A percentile compares a stretch with the other conserved stretches of the same genome.
phyloP scores from a whole-genome alignment of 768 basidiomycete genomes.

The Amanita polypyramis region DNA sequence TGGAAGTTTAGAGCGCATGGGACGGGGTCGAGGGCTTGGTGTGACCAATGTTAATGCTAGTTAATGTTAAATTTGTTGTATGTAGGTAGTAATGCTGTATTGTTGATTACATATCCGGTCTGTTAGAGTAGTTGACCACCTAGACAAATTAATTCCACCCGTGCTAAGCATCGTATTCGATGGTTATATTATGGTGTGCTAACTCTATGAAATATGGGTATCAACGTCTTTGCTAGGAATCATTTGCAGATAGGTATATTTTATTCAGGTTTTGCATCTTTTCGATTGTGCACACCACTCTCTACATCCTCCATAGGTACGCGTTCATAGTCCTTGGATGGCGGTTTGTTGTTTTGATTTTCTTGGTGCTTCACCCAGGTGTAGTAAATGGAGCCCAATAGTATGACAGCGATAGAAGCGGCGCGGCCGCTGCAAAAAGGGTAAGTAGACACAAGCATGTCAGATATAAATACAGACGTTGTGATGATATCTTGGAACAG shows the following conservation, averaged over 20 bases:
- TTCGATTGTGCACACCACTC: slow-evolving; percentile 25
- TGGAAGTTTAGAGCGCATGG: slow-evolving; percentile 62
- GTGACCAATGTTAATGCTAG: background rate
- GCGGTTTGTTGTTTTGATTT: slow-evolving; percentile 28
- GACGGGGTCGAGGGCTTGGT: slow-evolving; percentile 28
- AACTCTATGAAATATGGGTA: background rate
- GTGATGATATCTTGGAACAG: slow-evolving; percentile 77
- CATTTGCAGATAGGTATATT: background rate
- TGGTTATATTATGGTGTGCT: background rate
- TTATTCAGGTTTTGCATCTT: slow-evolving; percentile 11
- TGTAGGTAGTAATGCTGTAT: background rate
- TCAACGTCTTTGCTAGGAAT: background rate
- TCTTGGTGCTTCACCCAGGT: slow-evolving; percentile 83
- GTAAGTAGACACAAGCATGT: background rate
- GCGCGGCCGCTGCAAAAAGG: slow-evolving; percentile 54
- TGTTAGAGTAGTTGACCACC: background rate
- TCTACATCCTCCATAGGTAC: slow-evolving; percentile 59
- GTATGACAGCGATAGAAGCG: slow-evolving; percentile 71
- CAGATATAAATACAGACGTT: slow-evolving; percentile 34
- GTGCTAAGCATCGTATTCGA: background rate
- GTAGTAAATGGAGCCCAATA: slow-evolving; percentile 74
- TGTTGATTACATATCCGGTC: background rate
- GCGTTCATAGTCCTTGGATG: slow-evolving; percentile 40
- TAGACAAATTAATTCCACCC: background rate
- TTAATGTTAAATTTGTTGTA: background rate